Percentiles rank a stretch among this genome's conserved stretches.
Conservation (phyloP, 2,329 filamentous ascomycete genomes). For the Trichoderma atroviride region DNA sequence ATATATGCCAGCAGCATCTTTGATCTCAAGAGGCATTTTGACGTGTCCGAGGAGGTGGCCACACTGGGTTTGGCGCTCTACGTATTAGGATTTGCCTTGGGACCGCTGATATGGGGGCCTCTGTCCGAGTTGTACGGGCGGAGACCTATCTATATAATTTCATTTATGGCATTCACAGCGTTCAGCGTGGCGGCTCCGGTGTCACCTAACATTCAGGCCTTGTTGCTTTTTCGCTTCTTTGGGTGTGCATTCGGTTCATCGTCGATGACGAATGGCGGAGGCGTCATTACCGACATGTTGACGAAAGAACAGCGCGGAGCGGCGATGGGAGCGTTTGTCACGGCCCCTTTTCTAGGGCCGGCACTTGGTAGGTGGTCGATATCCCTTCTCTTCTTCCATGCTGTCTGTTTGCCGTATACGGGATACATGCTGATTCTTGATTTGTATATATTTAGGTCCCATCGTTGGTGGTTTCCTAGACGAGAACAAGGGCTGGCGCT, state of each 20-base stretch:
- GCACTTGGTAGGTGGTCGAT: conserved; percentile 38
- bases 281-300: conserved; percentile 62
- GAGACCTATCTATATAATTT: conserved; percentile 28
- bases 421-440: no score
- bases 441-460: conserved; percentile 37
- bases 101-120: conserved; percentile 66
- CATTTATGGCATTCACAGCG: background rate
- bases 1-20: background rate
- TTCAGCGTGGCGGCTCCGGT: background rate
- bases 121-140: conserved; percentile 63
- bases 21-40: background rate
- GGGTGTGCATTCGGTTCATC: conserved; percentile 71
- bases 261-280: conserved; percentile 44
- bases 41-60: background rate
- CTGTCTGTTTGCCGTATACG: no score
- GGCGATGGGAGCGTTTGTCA: conserved; percentile 58
- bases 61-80: conserved; percentile 28
- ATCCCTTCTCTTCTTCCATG: no score
- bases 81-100: conserved; percentile 54
- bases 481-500: conserved; percentile 61
- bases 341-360: conserved; percentile 62
- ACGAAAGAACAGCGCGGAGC: conserved; percentile 51
- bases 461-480: conserved; percentile 61
- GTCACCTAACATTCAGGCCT: background rate
- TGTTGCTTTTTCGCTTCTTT: conserved; percentile 11